These are phyloP conservation scores for Cardamine occulta DNA, from an alignment of 345 rosid species.

Conservation along the genomic window DNA sequence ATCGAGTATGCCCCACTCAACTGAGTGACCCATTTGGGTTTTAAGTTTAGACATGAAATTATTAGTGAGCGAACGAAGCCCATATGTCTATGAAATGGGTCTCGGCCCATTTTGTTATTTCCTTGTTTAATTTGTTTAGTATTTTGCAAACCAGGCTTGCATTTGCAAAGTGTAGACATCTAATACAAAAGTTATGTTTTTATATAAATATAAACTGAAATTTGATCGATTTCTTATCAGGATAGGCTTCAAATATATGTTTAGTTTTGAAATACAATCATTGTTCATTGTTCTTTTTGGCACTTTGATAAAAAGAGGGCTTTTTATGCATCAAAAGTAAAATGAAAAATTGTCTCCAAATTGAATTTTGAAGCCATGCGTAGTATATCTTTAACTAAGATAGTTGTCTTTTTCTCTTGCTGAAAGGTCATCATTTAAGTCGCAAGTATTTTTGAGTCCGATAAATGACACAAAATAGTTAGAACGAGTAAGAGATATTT, in stretches of 20 bases:
- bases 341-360: neutral
- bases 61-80: neutral
- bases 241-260: neutral
- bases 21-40: neutral
- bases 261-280: neutral
- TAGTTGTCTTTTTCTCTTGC: neutral
- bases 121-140: neutral
- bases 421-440: neutral
- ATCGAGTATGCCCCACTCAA: too few species aligned
- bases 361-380: neutral
- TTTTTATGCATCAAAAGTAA: neutral
- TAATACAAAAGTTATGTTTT: neutral
- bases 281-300: constrained; percentile 3
- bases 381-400: neutral
- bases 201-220: neutral
- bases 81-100: neutral
- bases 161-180: neutral
- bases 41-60: neutral
- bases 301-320: neutral
- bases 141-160: neutral
- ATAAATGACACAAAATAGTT: neutral
- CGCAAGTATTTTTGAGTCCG: neutral
- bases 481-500: neutral
- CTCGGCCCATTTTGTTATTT: constrained; percentile 7
- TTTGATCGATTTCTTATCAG: neutral